Percentiles rank a stretch among this genome's conserved stretches.
phyloP scores from a whole-genome alignment of 2,329 filamentous ascomycete genomes.

The Penicillium fuscoglaucum region DNA sequence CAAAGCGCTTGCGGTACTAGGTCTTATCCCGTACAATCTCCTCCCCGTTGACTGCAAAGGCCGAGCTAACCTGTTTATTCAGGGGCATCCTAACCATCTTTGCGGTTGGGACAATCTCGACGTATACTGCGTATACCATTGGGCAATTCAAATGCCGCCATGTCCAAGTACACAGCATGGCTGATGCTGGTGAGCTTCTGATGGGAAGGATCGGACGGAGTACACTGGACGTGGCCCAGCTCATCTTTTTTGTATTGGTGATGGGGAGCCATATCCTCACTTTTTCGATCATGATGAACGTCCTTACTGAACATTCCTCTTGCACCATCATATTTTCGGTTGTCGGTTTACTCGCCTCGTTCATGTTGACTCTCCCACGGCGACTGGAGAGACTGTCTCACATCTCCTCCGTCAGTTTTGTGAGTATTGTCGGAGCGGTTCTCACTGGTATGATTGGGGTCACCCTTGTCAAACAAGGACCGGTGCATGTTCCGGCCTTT shows the following conservation, averaged over 20 bases:
- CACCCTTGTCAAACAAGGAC: conserved; percentile 52
- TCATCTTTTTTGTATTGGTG: conserved; percentile 64
- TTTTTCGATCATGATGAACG: conserved; percentile 65
- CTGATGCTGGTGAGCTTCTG: conserved; percentile 63
- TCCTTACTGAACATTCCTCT: conserved; percentile 57
- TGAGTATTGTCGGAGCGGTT: conserved; percentile 63
- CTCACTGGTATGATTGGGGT: conserved; percentile 61
- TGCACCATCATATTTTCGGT: conserved; percentile 63
- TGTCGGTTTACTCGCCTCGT: conserved; percentile 57
- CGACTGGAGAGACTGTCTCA: conserved; percentile 61
- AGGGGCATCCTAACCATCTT: conserved; percentile 54
- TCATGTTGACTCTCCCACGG: conserved; percentile 58
- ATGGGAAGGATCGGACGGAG: conserved; percentile 60
- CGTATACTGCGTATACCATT: conserved; percentile 59
- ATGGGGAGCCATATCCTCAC: conserved; percentile 68
- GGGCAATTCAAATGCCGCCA: conserved; percentile 55
- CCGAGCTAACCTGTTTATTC: conserved; percentile 1
- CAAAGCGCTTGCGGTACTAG: conserved; percentile 50
- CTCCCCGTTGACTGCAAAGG: not conserved
- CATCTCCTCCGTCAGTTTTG: conserved; percentile 60
- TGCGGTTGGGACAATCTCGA: conserved; percentile 52
- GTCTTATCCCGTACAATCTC: conserved; percentile 48
- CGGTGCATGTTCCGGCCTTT: conserved; percentile 28
- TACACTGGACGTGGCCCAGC: conserved; percentile 59
- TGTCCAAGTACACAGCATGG: conserved; percentile 63